phyloP scores from a whole-genome alignment of 176 grass and related monocot genomes.

The Lolium rigidum region DNA sequence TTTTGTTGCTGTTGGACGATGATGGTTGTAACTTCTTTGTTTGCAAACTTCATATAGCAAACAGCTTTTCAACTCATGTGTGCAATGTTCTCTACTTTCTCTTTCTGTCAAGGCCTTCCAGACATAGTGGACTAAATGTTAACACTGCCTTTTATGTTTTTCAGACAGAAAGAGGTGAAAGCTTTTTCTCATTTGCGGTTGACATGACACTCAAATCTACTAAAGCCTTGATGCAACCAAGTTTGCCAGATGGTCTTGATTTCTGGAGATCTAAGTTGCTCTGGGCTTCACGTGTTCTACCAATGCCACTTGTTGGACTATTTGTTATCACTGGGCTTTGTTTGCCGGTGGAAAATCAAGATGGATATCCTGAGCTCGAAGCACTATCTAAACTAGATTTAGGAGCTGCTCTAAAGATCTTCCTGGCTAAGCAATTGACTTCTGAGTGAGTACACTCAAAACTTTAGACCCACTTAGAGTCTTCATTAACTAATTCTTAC shows the following conservation, averaged over 20 bases:
- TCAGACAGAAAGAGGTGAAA: constrained; percentile 88
- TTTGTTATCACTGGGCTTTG: constrained; percentile 76
- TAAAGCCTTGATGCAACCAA: constrained; percentile 67
- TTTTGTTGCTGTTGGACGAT: constrained; percentile 27
- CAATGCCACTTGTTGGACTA: constrained; percentile 84
- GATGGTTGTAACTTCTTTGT: constrained; percentile 2
- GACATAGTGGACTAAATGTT: constrained; percentile 19
- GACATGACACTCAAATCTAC: constrained; percentile 75
- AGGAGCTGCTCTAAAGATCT: constrained; percentile 81
- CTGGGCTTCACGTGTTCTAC: constrained; percentile 80
- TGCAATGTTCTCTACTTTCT: constrained; percentile 22
- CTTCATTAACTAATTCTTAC: not conserved
- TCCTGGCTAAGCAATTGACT: constrained; percentile 78
- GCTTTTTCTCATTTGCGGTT: constrained; percentile 65
- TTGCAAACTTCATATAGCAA: constrained; percentile 29
- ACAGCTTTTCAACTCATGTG: not conserved
- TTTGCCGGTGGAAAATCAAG: constrained; percentile 57
- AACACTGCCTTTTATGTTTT: constrained; percentile 3
- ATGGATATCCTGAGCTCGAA: constrained; percentile 63
- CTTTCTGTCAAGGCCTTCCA: not conserved
- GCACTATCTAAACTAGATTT: constrained; percentile 79
- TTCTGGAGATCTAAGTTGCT: constrained; percentile 83
- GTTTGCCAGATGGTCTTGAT: constrained; percentile 63
- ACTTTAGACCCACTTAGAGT: not conserved
- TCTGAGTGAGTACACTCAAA: constrained; percentile 70